These are phyloP conservation scores for Vanrija humicola DNA, from an alignment of 1,284 basidiomycete species.

Conservation along the genomic window DNA sequence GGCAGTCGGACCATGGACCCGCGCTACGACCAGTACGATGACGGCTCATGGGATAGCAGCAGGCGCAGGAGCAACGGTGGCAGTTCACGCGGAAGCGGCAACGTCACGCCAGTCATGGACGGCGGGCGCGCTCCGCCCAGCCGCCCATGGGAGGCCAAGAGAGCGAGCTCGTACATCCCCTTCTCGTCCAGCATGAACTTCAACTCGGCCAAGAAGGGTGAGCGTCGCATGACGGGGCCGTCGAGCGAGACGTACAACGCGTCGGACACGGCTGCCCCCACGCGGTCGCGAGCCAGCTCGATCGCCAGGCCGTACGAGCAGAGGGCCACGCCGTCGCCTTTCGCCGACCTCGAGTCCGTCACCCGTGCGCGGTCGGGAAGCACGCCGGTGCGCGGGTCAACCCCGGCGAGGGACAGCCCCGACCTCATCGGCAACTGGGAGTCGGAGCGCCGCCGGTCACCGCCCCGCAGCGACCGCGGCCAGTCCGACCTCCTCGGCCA, in stretches of 20 bases:
- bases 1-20: background rate
- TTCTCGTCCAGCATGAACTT: slow-evolving; percentile 19
- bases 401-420: background rate
- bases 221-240: slow-evolving; percentile 15
- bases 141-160: slow-evolving; percentile 16
- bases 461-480: background rate
- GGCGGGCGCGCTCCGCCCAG: slow-evolving; percentile 2
- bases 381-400: background rate
- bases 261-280: background rate
- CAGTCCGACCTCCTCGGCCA: slow-evolving; percentile 30
- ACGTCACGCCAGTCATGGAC: background rate
- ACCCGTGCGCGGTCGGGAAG: slow-evolving; percentile 1
- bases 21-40: background rate
- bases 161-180: slow-evolving; percentile 29
- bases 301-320: slow-evolving; percentile 19
- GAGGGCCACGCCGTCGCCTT: slow-evolving; percentile 19
- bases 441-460: background rate
- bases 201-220: slow-evolving; percentile 1
- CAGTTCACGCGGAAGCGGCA: background rate
- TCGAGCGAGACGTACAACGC: slow-evolving; percentile 41
- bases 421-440: background rate
- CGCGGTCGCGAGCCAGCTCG: slow-evolving; percentile 20
- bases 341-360: slow-evolving; percentile 5
- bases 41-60: too few relatives aligned
- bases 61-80: background rate